Base-by-base conservation (phyloP, 495 filamentous ascomycete species). In the Amorphotheca resinae region DNA sequence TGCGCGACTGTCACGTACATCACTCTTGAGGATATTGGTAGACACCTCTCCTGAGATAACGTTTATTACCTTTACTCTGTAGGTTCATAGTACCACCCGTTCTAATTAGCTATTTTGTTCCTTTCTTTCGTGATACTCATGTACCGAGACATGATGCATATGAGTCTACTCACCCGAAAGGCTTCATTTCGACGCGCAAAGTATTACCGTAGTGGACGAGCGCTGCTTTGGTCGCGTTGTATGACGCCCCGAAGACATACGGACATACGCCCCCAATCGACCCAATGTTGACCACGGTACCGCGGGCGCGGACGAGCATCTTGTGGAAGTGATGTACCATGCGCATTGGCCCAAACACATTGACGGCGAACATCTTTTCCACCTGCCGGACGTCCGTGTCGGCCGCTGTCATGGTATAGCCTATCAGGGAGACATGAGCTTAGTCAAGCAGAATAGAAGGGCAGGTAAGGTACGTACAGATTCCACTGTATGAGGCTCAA, bases 181-280 rank as follows among this genome's bases (percentile, higher is more conserved):
- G 35, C 5, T 3, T 5, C 14, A 38, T 18, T 14, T 38, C 35
- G 8, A 38, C 15, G 16, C 36, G 36, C 17, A 38, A 20, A 6
- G 36, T 38, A 22, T 22, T 38, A 6, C 36, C 21, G 22, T 38
- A 38, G 15, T 21, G 17, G 9, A 21, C 15, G 11, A 38, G 20
- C 12, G 36, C 36, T 8, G 17, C 36, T 38, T 38, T 38, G 16
- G n/a, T 38, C 15, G 36, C 36, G 9, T 38, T 38, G 20, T 38
- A 38, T 7, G 9, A 8, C 1, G 17, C 21, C 3, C 36, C 36
- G 20, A 17, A 38, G 3, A 38, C 21, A 22, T 21, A 38, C 9
- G 36, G 36, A 12, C 7, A 7, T 9, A 38, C 21, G 8, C 17
- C 36, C 6, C 17, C 21, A 12, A 38, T 23, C 1, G 36, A 38